Base-by-base conservation (phyloP, 2,329 filamentous ascomycete species). In the Dothideomycetes sp. region DNA sequence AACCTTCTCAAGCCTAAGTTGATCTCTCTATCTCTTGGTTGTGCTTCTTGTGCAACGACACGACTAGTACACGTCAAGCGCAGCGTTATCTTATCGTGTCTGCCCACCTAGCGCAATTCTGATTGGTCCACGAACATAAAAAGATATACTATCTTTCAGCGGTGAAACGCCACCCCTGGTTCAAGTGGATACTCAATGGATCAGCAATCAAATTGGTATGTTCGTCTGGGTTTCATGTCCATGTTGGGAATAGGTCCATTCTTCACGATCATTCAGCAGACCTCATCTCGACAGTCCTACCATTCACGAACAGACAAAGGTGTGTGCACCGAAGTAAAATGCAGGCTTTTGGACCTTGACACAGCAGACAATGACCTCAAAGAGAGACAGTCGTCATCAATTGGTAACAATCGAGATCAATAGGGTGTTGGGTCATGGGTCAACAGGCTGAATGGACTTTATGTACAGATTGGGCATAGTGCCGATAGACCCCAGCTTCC, bases 381-480 rank as follows among this genome's bases (percentile, higher is more conserved):
- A n/a, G n/a, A n/a, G n/a, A n/a, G n/a, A n/a, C n/a, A n/a, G n/a
- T n/a, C n/a, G n/a, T 27, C n/a, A 22, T 9, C 15, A 5, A 8
- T 37, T 16, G 14, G 22, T 19, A 16, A 29, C 5, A n/a, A 24
- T 24, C 22, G 34, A 12, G n/a, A 37, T 37, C 5, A 9, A 24
- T 37, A 37, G 17, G 12, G 16, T 29, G 16, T 7, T 19, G 16
- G 16, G n/a, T 19, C 22, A 24, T 14, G 2, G n/a, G 2, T 29
- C 24, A 36, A 12, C n/a, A n/a, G 12, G 24, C 14, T 12, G 22
- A 16, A 41, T 33, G 42, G 42, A 44, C 51, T 48, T 40, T 34
- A 36, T 41, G 38, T 22, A 32, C 38, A 19, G 16, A 41, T 41
- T 36, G 34, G 38, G 38, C 36, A 19, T 27, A 27, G 22, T 27